phyloP scores from a whole-genome alignment of 2,329 filamentous ascomycete species.

The Microdochium trichocladiopsis region DNA sequence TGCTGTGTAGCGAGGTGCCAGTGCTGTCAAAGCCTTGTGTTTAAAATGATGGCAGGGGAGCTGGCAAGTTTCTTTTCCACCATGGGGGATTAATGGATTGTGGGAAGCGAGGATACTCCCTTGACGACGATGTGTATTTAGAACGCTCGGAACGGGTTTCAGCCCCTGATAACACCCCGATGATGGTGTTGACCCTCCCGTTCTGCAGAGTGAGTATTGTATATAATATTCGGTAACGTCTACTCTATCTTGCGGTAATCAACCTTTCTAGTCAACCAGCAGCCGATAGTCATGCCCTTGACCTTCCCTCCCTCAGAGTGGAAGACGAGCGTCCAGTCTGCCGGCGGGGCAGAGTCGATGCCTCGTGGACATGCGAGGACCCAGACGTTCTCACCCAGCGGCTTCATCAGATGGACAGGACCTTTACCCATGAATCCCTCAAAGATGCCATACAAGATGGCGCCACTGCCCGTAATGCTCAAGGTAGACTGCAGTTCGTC shows the following conservation, averaged over 20 bases:
- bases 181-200: too few species aligned
- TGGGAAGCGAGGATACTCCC: too few species aligned
- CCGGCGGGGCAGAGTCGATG: conserved; percentile 31
- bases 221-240: too few species aligned
- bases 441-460: conserved; percentile 32
- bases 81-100: too few species aligned
- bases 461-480: conserved; percentile 21
- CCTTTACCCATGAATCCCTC: conserved; percentile 32
- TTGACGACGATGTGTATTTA: too few species aligned
- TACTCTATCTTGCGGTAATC: background rate
- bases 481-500: conserved; percentile 28
- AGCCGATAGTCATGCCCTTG: conserved; percentile 24
- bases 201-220: too few species aligned
- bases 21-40: too few species aligned
- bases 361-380: conserved; percentile 26
- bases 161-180: too few species aligned
- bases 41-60: too few species aligned
- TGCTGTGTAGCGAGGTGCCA: too few species aligned
- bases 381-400: conserved; percentile 31
- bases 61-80: too few species aligned
- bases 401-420: conserved; percentile 25
- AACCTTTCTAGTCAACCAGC: conserved; percentile 28
- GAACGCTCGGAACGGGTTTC: too few species aligned
- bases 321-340: conserved; percentile 34
- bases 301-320: conserved; percentile 14